A percentile compares a stretch with the other conserved stretches of the same genome.
These are phyloP conservation scores for Rhexocercosporidium sp. DNA, from an alignment of 2,329 filamentous ascomycete genomes.

Conservation along the genomic window DNA sequence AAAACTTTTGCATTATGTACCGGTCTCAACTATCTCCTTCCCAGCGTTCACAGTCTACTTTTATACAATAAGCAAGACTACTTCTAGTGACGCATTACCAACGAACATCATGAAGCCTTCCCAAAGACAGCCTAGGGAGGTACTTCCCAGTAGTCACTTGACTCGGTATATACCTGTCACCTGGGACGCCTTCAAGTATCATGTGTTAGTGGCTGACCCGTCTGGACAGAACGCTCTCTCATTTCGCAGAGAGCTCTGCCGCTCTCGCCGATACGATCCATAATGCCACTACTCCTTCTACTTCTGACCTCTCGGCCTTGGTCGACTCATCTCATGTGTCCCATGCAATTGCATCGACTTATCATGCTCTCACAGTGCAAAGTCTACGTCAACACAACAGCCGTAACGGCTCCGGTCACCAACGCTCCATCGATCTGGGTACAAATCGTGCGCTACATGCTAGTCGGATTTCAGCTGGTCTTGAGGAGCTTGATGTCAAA, in stretches of 20 bases:
- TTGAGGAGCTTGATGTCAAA: neutral
- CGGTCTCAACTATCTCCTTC: neutral
- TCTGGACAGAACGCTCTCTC: neutral
- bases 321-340: neutral
- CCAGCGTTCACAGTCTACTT: neutral
- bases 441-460: neutral
- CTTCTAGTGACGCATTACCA: neutral
- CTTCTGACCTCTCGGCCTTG: conserved; percentile 1
- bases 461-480: neutral
- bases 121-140: neutral
- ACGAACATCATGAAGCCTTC: neutral
- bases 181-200: neutral
- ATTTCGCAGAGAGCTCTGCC: neutral
- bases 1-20: neutral
- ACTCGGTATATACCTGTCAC: neutral
- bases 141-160: neutral
- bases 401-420: neutral
- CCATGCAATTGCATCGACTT: neutral
- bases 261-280: neutral
- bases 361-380: conserved; percentile 4
- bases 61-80: neutral
- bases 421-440: neutral
- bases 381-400: neutral
- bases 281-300: neutral
- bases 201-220: neutral